Conservation (phyloP, 805 yeast genomes). For the Ogataea salicorniae region DNA sequence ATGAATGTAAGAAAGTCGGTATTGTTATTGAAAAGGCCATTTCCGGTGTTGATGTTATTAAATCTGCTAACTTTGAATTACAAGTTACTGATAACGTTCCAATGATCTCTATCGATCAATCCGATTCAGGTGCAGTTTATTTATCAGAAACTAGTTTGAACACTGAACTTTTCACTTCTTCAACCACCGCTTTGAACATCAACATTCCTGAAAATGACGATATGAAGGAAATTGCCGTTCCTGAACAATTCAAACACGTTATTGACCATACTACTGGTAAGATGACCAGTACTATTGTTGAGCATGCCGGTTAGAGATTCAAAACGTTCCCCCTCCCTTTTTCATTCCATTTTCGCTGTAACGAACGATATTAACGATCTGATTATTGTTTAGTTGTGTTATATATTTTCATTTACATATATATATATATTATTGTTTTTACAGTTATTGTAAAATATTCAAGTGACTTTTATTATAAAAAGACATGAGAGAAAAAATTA, state of each 20-base stretch:
- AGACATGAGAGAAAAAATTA: not conserved
- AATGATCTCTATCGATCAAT: conserved; percentile 79
- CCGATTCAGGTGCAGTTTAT: conserved; percentile 80
- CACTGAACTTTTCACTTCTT: conserved; percentile 77
- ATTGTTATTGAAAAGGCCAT: conserved; percentile 80
- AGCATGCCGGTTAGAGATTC: conserved; percentile 62
- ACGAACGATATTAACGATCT: too few relatives aligned
- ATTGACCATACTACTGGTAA: conserved; percentile 48
- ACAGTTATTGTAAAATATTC: not conserved
- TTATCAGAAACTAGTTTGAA: conserved; percentile 65
- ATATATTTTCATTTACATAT: not conserved
- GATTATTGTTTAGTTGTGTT: too few relatives aligned
- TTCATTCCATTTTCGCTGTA: not conserved
- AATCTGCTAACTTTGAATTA: conserved; percentile 72
- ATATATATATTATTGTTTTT: not conserved
- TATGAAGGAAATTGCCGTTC: conserved; percentile 74
- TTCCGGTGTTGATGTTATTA: conserved; percentile 83
- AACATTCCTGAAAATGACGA: conserved; percentile 78
- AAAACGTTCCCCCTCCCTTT: not conserved
- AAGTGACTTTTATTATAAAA: not conserved
- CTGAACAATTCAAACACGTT: conserved; percentile 86
- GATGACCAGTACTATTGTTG: conserved; percentile 67
- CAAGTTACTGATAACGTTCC: conserved; percentile 84
- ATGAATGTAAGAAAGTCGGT: conserved; percentile 66
- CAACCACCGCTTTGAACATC: conserved; percentile 79